Conservation (phyloP, 2,329 filamentous ascomycete species). For the Chrysosporium queenslandicum region DNA sequence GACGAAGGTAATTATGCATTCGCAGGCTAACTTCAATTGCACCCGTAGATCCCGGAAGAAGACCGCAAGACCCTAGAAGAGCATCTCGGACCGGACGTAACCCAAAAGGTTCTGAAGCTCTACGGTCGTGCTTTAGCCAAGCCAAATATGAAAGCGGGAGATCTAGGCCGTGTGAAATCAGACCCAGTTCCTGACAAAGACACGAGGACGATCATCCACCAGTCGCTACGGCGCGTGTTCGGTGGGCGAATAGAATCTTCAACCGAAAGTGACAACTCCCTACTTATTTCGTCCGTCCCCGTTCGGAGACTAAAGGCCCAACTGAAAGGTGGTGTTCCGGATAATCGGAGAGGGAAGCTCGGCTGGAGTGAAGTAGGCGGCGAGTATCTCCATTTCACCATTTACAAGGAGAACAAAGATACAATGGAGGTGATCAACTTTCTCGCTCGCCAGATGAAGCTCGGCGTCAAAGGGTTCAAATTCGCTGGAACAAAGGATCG, state of each 20-base stretch:
- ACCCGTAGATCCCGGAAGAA: constrained; percentile 26
- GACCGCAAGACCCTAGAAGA: constrained; percentile 37
- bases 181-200: constrained; percentile 51
- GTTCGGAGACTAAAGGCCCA: constrained; percentile 18
- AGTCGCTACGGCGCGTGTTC: constrained; percentile 66
- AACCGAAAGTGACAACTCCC: constrained; percentile 60
- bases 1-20: background rate
- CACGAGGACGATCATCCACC: constrained; percentile 53
- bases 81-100: constrained; percentile 44
- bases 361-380: constrained; percentile 60
- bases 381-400: constrained; percentile 77
- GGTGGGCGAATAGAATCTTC: constrained; percentile 64
- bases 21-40: background rate
- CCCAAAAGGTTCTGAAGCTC: constrained; percentile 45
- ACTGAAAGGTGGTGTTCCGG: constrained; percentile 22
- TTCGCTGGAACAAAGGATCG: constrained; percentile 91
- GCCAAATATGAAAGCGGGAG: constrained; percentile 47
- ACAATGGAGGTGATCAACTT: constrained; percentile 83
- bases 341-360: constrained; percentile 35
- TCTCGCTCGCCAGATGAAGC: constrained; percentile 61
- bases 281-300: constrained; percentile 45
- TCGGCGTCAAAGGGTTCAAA: constrained; percentile 57
- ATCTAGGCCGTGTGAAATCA: constrained; percentile 46
- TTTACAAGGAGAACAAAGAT: constrained; percentile 96
- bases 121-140: constrained; percentile 45